These are phyloP conservation scores for Syzygium aqueum DNA, from an alignment of 345 rosid genomes.

Conservation along the genomic window DNA sequence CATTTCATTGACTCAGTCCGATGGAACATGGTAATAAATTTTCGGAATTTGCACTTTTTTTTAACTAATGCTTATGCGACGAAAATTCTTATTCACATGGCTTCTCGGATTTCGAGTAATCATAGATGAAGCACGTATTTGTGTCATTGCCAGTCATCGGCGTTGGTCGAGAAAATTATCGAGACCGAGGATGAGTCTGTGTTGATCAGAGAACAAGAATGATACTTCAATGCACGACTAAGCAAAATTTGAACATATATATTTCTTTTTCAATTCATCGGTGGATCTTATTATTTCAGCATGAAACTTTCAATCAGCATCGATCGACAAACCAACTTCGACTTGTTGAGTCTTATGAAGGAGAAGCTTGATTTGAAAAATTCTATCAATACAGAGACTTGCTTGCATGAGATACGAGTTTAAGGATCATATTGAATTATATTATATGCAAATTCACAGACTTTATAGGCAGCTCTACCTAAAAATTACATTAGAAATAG, in stretches of 20 bases:
- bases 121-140: neutral
- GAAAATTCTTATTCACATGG: no score
- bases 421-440: neutral
- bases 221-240: accelerated
- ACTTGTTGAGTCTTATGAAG: accelerated
- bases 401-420: neutral
- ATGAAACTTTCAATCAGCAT: accelerated
- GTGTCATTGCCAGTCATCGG: accelerated
- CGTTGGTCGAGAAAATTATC: accelerated
- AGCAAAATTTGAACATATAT: no score
- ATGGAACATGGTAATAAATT: no score
- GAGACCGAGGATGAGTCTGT: neutral
- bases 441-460: neutral
- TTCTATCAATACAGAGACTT: accelerated
- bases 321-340: accelerated
- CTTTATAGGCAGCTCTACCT: neutral
- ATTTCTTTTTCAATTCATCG: neutral
- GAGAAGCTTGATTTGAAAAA: neutral
- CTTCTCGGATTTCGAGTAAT: no score
- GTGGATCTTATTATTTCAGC: neutral
- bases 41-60: no score
- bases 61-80: no score
- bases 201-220: neutral
- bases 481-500: neutral
- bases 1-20: no score